Percentiles rank a stretch among this genome's conserved stretches.
Conservation (phyloP, 768 basidiomycete genomes). For the Lenzites betulinus region DNA sequence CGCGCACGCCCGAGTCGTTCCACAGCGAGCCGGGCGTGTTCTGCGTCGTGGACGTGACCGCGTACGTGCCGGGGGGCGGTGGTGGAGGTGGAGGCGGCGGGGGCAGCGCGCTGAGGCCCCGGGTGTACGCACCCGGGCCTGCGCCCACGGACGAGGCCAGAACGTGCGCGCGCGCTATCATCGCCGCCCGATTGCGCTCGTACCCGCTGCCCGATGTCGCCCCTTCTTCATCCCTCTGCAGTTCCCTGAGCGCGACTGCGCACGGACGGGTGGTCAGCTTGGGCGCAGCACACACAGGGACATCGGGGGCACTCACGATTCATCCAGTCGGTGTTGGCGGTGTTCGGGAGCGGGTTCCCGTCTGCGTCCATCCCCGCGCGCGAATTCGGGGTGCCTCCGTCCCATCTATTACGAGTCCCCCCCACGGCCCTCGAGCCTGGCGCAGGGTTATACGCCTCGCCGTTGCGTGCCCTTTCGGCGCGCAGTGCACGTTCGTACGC, state of each 20-base stretch:
- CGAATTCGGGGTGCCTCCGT: background rate
- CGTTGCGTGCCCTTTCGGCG: no score
- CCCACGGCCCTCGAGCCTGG: no score
- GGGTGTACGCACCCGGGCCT: conserved; percentile 3
- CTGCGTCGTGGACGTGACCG: conserved; percentile 22
- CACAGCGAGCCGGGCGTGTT: conserved; percentile 18
- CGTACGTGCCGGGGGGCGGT: conserved; percentile 9
- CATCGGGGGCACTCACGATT: no score
- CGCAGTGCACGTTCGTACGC: no score
- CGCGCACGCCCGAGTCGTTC: conserved; percentile 19
- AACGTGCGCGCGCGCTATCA: conserved; percentile 27
- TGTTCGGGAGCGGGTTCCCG: background rate
- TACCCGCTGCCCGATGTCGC: conserved; percentile 35
- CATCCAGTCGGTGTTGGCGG: no score
- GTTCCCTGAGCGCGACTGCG: no score
- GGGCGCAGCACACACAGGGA: no score
- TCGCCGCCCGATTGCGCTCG: conserved; percentile 51
- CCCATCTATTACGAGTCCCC: no score
- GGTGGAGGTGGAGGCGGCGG: conserved; percentile 17
- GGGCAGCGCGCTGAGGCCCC: conserved; percentile 9
- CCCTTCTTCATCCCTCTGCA: background rate
- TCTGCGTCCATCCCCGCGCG: conserved; percentile 1
- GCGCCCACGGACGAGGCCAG: conserved; percentile 8
- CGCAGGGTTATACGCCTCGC: no score
- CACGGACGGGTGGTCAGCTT: no score